A percentile compares a stretch with the other conserved stretches of the same genome.
phyloP scores from a whole-genome alignment of 371 early-diverging fungal species.

The Mortierella sp. region DNA sequence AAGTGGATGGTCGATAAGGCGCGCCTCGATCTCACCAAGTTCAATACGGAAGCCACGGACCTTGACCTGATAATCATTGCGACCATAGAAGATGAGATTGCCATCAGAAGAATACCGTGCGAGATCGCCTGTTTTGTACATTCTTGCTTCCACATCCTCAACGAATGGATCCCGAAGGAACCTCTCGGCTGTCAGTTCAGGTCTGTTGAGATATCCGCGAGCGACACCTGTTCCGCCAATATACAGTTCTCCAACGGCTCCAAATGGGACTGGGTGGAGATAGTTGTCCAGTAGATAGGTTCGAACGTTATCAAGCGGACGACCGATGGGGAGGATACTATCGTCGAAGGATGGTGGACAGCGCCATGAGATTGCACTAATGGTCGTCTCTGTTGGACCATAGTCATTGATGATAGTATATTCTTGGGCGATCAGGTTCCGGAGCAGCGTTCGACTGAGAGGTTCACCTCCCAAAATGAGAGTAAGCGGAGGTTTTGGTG shows the following conservation, averaged over 20 bases:
- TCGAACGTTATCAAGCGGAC: slow-evolving; percentile 14
- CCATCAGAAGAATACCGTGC: slow-evolving; percentile 50
- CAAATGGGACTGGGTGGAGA: slow-evolving; percentile 19
- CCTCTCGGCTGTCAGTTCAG: slow-evolving; percentile 28
- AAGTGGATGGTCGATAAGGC: slow-evolving; percentile 15
- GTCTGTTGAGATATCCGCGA: slow-evolving; percentile 39
- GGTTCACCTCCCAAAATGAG: background rate
- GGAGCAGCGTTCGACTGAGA: too few relatives aligned
- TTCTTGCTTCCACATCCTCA: slow-evolving; percentile 8
- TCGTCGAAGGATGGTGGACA: background rate
- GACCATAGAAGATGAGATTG: slow-evolving; percentile 28
- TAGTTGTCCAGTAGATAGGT: slow-evolving; percentile 19
- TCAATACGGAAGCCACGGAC: slow-evolving; percentile 59
- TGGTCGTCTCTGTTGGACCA: slow-evolving; percentile 47
- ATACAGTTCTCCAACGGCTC: slow-evolving; percentile 16
- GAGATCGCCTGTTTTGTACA: slow-evolving; percentile 57
- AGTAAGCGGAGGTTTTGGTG: background rate
- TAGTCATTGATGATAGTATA: slow-evolving; percentile 7
- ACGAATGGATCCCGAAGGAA: slow-evolving; percentile 16
- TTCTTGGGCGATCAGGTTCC: too few relatives aligned
- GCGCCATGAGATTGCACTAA: slow-evolving; percentile 3
- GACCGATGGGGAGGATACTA: slow-evolving; percentile 13
- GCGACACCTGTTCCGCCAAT: slow-evolving; percentile 23
- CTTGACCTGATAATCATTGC: slow-evolving; percentile 56
- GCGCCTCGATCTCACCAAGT: slow-evolving; percentile 51